Conservation (phyloP, 2,329 filamentous ascomycete species). For the Botryotinia narcissicola region DNA sequence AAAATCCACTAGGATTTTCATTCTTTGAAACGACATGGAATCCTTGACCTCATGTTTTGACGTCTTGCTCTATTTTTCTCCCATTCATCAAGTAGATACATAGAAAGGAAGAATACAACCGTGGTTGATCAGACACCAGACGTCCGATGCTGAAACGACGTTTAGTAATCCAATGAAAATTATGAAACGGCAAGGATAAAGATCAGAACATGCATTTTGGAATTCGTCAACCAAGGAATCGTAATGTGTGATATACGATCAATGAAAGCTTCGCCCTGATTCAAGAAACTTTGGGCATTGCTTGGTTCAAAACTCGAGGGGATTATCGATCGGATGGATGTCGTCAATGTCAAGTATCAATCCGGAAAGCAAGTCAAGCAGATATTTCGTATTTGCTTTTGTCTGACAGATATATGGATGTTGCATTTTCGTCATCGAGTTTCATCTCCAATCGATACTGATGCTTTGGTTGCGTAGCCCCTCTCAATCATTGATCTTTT, state of each 20-base stretch:
- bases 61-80: background rate
- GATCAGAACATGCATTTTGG: background rate
- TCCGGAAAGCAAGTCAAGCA: background rate
- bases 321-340: background rate
- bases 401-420: background rate
- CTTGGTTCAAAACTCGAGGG: background rate
- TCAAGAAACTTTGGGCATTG: background rate
- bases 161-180: background rate
- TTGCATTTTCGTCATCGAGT: background rate
- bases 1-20: background rate
- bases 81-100: background rate
- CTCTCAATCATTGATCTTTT: background rate
- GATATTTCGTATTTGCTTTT: background rate
- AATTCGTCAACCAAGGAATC: background rate
- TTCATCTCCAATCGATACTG: background rate
- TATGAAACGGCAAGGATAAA: background rate
- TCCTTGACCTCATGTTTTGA: background rate
- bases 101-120: background rate
- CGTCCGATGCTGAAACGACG: background rate
- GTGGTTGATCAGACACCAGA: constrained; percentile 8
- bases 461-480: background rate
- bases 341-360: background rate
- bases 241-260: background rate
- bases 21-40: background rate
- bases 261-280: background rate